Percentiles rank a stretch among this genome's conserved stretches.
These are phyloP conservation scores for Hanseniaspora lachancei DNA, from an alignment of 805 yeast genomes.

Conservation along the genomic window DNA sequence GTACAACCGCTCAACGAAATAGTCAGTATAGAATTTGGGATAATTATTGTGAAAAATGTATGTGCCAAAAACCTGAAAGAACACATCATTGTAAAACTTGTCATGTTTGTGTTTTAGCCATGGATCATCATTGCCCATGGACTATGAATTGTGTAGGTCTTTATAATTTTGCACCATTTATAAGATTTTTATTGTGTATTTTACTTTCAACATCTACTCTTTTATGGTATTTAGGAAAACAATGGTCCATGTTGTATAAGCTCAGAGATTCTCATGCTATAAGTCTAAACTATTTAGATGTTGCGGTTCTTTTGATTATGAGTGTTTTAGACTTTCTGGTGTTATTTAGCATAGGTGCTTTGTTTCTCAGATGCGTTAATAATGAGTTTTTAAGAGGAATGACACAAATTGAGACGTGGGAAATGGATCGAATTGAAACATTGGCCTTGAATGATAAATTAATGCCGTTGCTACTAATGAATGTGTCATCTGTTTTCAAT, in stretches of 20 bases:
- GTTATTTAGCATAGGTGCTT: constrained; percentile 41
- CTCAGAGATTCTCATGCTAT: constrained; percentile 44
- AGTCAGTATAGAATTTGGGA: constrained; percentile 37
- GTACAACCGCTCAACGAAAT: constrained; percentile 29
- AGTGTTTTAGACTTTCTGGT: constrained; percentile 49
- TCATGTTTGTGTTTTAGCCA: constrained; percentile 57
- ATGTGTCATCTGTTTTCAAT: constrained; percentile 33
- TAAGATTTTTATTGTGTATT: constrained; percentile 63
- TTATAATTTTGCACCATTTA: constrained; percentile 62
- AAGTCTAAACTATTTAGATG: constrained; percentile 38
- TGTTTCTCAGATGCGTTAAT: constrained; percentile 48
- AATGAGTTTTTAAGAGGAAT: constrained; percentile 49
- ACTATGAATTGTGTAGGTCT: constrained; percentile 82
- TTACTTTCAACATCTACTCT: constrained; percentile 38
- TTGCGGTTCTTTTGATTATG: constrained; percentile 43
- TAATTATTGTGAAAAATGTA: constrained; percentile 63
- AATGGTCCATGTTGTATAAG: constrained; percentile 35
- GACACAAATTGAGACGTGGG: constrained; percentile 92
- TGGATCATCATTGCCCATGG: constrained; percentile 97
- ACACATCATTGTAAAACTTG: constrained; percentile 78
- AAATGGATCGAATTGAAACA: constrained; percentile 62
- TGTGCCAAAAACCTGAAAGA: constrained; percentile 63
- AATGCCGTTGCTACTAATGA: constrained; percentile 32
- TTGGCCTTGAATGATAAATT: constrained; percentile 46
- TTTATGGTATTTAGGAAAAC: constrained; percentile 30